Conservation (phyloP, 306 rosid genomes). For the Cicer cuneatum region DNA sequence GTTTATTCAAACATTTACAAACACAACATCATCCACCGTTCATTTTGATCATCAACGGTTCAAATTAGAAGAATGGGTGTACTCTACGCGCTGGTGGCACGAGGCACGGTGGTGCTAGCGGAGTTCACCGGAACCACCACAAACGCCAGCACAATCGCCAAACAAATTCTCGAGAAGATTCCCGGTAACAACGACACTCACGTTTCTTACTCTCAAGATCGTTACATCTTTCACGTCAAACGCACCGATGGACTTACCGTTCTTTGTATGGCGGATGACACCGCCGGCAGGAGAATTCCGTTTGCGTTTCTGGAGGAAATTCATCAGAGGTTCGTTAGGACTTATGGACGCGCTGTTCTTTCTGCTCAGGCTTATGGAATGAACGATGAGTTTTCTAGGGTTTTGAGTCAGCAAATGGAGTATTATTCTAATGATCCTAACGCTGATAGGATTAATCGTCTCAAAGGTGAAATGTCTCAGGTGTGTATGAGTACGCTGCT, state of each 20-base stretch:
- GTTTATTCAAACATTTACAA: not conserved
- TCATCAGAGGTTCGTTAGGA: constrained; percentile 90
- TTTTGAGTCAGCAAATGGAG: constrained; percentile 90
- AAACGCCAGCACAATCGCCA: constrained; percentile 82
- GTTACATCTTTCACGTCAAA: constrained; percentile 85
- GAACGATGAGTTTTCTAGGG: constrained; percentile 96
- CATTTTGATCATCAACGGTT: not conserved
- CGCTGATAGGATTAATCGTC: constrained; percentile 90
- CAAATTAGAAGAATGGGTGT: constrained; percentile 65
- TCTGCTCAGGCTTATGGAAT: constrained; percentile 88
- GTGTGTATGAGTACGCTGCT: constrained; percentile 59
- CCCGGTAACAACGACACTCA: constrained; percentile 79
- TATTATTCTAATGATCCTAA: constrained; percentile 93
- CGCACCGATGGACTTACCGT: constrained; percentile 99
- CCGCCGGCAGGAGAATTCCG: constrained; percentile 89
- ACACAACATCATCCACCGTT: not conserved
- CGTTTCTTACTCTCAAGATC: constrained; percentile 94
- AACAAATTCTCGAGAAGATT: constrained; percentile 83
- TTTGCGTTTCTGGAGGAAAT: constrained; percentile 94
- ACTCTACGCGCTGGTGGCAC: constrained; percentile 78
- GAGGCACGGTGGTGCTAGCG: constrained; percentile 93
- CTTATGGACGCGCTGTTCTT: constrained; percentile 83
- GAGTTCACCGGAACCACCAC: constrained; percentile 80
- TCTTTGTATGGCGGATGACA: constrained; percentile 97
- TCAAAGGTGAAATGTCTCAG: constrained; percentile 99